A percentile compares a stretch with the other conserved stretches of the same genome.
Evolutionary conservation across 139 green algal genomes (phyloP).

Genomic region (Picochlorum sp.): DNA sequence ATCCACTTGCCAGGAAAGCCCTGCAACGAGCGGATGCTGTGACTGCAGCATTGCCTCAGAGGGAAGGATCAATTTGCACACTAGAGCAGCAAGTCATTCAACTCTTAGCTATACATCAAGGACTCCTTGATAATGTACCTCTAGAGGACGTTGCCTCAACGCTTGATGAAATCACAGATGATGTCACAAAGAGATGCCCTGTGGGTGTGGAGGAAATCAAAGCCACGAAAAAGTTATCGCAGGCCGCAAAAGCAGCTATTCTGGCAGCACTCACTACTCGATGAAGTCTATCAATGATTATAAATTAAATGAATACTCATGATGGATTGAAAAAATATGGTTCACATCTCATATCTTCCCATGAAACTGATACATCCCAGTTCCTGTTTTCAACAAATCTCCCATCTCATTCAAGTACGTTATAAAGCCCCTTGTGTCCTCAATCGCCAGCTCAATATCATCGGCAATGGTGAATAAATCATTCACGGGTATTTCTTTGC

Average conservation of each 20-base stretch:
- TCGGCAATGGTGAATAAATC: constrained; percentile 46
- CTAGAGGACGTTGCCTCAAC: constrained; percentile 8
- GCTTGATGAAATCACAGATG: constrained; percentile 2
- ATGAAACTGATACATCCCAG: constrained; percentile 25
- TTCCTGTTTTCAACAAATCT: constrained; percentile 62
- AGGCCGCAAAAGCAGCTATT: constrained; percentile 30
- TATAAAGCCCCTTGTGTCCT: constrained; percentile 47
- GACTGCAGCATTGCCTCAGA: constrained; percentile 24
- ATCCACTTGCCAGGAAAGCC: constrained; percentile 16
- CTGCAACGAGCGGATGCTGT: constrained; percentile 20
- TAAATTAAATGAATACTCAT: background rate
- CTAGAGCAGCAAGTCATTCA: constrained; percentile 25
- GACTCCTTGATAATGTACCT: constrained; percentile 22
- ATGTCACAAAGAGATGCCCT: background rate
- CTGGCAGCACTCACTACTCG: constrained; percentile 23
- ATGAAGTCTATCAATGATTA: background rate
- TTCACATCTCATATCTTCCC: background rate
- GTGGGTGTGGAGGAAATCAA: constrained; percentile 28
- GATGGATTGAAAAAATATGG: background rate
- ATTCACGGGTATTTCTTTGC: background rate
- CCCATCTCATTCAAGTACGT: constrained; percentile 67
- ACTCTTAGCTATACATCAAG: constrained; percentile 24
- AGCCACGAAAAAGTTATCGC: constrained; percentile 30
- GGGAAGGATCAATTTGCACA: constrained; percentile 4
- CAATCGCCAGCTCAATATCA: constrained; percentile 47